These are phyloP conservation scores for Canavalia gladiata DNA, from an alignment of 306 rosid genomes.

Conservation along the genomic window DNA sequence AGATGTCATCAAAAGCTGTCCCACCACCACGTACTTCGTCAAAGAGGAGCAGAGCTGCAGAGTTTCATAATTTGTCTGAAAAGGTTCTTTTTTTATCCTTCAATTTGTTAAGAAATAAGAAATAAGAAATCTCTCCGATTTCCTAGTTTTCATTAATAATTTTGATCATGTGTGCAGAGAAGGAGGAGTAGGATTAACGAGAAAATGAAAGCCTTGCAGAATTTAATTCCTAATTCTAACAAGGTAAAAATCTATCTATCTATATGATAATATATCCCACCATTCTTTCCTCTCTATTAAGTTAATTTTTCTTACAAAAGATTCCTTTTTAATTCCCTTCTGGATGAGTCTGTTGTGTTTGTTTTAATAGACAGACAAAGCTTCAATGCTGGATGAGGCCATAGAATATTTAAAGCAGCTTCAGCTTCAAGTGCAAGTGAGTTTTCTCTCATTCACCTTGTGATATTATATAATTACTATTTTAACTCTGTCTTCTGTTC, in stretches of 20 bases:
- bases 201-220: conserved; percentile 94
- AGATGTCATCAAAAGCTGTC: conserved; percentile 56
- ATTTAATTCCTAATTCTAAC: conserved; percentile 93
- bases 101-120: not conserved
- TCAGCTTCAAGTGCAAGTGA: conserved; percentile 89
- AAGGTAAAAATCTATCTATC: conserved; percentile 63
- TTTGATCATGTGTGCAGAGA: conserved; percentile 68
- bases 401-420: conserved; percentile 98
- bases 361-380: conserved; percentile 85
- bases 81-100: conserved; percentile 63
- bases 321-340: not conserved
- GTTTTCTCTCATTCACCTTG: conserved; percentile 44
- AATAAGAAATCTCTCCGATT: conserved; percentile 20
- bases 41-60: conserved; percentile 91
- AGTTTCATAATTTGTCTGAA: conserved; percentile 94
- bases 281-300: not conserved
- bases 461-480: conserved; percentile 9
- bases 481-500: not conserved
- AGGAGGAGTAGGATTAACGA: conserved; percentile 95
- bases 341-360: conserved; percentile 32
- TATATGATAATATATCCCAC: not conserved
- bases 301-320: conserved; percentile 26
- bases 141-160: conserved; percentile 34
- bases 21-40: conserved; percentile 69
- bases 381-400: conserved; percentile 95